Evolutionary conservation across 1,284 basidiomycete species (phyloP).

Genomic region (Sanghuangporus baumii): DNA sequence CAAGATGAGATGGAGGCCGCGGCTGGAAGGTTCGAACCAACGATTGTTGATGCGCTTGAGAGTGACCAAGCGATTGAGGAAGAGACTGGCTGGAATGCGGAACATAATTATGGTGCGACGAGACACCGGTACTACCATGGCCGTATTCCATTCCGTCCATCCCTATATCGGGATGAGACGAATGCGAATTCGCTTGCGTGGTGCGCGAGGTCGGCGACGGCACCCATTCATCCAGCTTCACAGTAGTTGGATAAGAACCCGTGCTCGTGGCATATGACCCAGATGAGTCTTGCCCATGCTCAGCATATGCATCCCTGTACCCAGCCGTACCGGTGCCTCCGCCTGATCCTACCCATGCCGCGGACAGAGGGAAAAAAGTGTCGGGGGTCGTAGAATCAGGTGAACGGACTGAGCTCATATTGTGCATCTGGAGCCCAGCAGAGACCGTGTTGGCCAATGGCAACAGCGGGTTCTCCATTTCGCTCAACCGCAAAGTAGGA

Average conservation of each 20-base stretch:
- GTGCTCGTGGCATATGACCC: not conserved
- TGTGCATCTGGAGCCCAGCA: not conserved
- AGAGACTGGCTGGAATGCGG: constrained; percentile 4
- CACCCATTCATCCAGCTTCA: constrained; percentile 12
- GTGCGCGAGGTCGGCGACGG: constrained; percentile 7
- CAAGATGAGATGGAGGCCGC: not conserved
- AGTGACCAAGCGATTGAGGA: not conserved
- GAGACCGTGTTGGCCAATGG: not conserved
- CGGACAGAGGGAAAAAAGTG: not conserved
- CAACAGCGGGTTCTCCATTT: not conserved
- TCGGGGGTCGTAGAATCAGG: not conserved
- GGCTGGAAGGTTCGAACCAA: not conserved
- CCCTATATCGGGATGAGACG: constrained; percentile 12
- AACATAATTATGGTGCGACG: constrained; percentile 8
- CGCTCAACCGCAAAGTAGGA: not conserved
- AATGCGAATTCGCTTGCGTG: constrained; percentile 15
- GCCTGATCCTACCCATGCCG: not conserved
- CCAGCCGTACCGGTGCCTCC: not conserved
- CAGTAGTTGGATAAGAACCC: constrained; percentile 1
- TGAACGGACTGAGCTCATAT: constrained; percentile 1
- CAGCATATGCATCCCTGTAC: not conserved
- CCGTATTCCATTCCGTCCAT: constrained; percentile 18
- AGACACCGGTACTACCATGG: constrained; percentile 2
- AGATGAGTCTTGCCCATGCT: not conserved
- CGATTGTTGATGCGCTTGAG: not conserved